phyloP scores from a whole-genome alignment of 345 rosid genomes.

The Rhizophora mangle region DNA sequence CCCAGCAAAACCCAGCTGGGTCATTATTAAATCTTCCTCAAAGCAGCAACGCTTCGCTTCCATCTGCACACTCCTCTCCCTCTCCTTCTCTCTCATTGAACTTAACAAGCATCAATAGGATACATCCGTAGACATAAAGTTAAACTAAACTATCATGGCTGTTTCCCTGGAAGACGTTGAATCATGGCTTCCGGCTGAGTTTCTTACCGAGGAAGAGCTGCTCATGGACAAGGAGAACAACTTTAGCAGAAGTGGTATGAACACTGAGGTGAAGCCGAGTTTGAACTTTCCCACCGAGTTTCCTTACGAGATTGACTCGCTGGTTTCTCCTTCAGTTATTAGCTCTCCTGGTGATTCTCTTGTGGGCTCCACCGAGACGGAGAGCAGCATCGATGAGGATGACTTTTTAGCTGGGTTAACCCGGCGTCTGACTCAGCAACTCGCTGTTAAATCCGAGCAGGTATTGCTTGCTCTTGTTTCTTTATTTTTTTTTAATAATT shows the following conservation, averaged over 20 bases:
- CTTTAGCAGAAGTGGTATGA: not conserved
- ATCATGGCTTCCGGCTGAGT: slow-evolving; percentile 18
- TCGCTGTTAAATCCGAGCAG: slow-evolving; percentile 16
- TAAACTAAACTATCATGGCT: not conserved
- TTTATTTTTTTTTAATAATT: not conserved
- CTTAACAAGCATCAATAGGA: not conserved
- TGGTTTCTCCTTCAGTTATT: slow-evolving; percentile 5
- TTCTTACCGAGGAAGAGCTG: slow-evolving; percentile 8
- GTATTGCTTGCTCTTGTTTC: not conserved
- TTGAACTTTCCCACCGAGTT: slow-evolving; percentile 28
- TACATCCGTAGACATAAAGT: not conserved
- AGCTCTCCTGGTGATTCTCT: slow-evolving; percentile 18
- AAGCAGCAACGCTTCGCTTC: slow-evolving; percentile 15
- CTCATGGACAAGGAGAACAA: slow-evolving; percentile 8
- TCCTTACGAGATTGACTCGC: slow-evolving; percentile 30
- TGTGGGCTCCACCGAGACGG: slow-evolving; percentile 9
- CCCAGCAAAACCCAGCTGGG: slow-evolving; percentile 14
- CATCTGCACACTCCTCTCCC: not conserved
- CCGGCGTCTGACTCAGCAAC: slow-evolving; percentile 25
- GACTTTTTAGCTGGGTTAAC: slow-evolving; percentile 23
- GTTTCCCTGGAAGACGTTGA: not conserved
- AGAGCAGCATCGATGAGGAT: slow-evolving; percentile 19
- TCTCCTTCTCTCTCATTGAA: not conserved
- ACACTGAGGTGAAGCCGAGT: slow-evolving; percentile 5
- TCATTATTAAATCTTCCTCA: slow-evolving; percentile 21